A percentile compares a stretch with the other conserved stretches of the same genome.
Conservation (phyloP, 2,329 filamentous ascomycete genomes). For the Leptographium wingfieldii region DNA sequence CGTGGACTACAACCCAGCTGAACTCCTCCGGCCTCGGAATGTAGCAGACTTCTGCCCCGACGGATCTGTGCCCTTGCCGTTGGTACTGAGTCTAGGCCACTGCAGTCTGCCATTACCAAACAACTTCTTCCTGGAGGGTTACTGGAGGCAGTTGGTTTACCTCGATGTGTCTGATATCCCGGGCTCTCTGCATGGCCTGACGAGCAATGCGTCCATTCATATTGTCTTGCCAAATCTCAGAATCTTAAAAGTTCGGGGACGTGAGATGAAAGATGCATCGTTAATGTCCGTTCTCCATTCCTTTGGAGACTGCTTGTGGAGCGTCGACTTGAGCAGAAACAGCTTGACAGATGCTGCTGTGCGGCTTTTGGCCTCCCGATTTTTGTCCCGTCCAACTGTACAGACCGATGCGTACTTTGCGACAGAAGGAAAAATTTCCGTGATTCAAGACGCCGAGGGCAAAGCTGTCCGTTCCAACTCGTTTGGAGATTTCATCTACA, state of each 20-base stretch:
- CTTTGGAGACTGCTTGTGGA: constrained; percentile 36
- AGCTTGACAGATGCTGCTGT: constrained; percentile 34
- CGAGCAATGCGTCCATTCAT: constrained; percentile 13
- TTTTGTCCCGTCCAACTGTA: constrained; percentile 21
- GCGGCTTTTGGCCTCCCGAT: constrained; percentile 16
- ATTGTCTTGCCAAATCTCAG: constrained; percentile 31
- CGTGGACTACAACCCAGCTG: constrained; percentile 28
- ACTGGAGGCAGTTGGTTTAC: constrained; percentile 32
- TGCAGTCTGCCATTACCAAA: constrained; percentile 27
- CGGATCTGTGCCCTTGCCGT: constrained; percentile 13
- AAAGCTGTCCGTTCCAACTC: constrained; percentile 18
- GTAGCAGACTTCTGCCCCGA: background rate
- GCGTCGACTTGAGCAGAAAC: constrained; percentile 42
- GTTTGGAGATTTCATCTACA: constrained; percentile 29
- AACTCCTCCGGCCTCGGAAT: constrained; percentile 15
- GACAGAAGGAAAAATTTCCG: constrained; percentile 32
- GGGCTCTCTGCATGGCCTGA: constrained; percentile 26
- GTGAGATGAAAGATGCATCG: constrained; percentile 31
- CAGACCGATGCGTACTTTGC: constrained; percentile 25
- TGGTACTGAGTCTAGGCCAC: constrained; percentile 32
- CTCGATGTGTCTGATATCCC: constrained; percentile 39
- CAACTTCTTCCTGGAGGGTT: constrained; percentile 24
- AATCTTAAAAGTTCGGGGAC: constrained; percentile 36
- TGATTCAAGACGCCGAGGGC: constrained; percentile 3
- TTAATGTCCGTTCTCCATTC: constrained; percentile 21